Percentiles rank a stretch among this genome's conserved stretches.
phyloP scores from a whole-genome alignment of 495 filamentous ascomycete genomes.

The Cercophora scortea region DNA sequence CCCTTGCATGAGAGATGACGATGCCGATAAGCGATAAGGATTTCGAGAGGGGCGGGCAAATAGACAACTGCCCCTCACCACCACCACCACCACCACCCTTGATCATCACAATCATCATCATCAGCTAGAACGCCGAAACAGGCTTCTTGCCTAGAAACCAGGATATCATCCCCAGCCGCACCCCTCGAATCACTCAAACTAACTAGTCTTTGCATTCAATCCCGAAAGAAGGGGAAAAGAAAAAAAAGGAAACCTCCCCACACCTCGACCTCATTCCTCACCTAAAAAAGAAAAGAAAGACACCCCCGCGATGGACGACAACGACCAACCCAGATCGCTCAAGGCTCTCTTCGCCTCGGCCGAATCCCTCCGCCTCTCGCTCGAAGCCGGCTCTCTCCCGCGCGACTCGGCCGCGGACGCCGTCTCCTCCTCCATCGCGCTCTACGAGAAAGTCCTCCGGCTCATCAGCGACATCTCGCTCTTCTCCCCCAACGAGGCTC shows the following conservation, averaged over 20 bases:
- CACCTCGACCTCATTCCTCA: background rate
- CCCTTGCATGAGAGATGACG: slow-evolving; percentile 4
- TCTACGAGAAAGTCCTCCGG: slow-evolving; percentile 64
- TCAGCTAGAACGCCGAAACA: background rate
- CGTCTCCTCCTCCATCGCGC: slow-evolving; percentile 55
- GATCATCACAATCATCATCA: background rate
- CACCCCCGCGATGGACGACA: slow-evolving; percentile 8
- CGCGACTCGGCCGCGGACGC: slow-evolving; percentile 48
- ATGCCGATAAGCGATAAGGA: background rate
- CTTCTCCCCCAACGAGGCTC: slow-evolving; percentile 82
- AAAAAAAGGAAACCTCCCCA: background rate
- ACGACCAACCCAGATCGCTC: slow-evolving; percentile 32
- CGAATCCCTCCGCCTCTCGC: slow-evolving; percentile 33
- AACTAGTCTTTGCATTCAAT: too few relatives aligned
- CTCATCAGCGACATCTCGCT: slow-evolving; percentile 63
- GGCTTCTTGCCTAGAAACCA: background rate
- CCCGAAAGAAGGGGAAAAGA: background rate
- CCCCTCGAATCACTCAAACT: background rate
- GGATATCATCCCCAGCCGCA: background rate
- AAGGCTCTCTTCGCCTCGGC: slow-evolving; percentile 46
- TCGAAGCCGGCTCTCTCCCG: slow-evolving; percentile 17
- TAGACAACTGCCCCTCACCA: background rate
- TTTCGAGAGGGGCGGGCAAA: background rate
- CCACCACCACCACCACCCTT: background rate
- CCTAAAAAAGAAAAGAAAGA: background rate